Evolutionary conservation across 345 rosid species (phyloP).

Genomic region (Eucalyptus grandis): DNA sequence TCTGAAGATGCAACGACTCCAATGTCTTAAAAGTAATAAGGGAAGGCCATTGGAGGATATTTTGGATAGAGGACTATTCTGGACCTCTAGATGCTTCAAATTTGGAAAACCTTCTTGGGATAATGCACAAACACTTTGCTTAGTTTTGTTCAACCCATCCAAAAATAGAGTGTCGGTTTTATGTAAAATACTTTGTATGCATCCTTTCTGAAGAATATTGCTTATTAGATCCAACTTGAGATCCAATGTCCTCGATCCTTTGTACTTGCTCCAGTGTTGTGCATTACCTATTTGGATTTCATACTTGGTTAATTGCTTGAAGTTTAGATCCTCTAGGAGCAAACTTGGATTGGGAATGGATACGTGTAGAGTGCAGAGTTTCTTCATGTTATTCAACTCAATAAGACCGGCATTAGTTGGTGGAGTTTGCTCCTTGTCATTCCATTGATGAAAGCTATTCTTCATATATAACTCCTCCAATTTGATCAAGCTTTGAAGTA

Average conservation of each 20-base stretch:
- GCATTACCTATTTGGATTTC: accelerated
- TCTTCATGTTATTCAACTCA: too few relatives aligned
- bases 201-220: not conserved
- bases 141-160: accelerated
- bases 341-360: accelerated
- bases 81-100: not conserved
- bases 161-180: not conserved
- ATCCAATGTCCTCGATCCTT: not conserved
- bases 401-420: too few relatives aligned
- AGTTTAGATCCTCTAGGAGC: accelerated
- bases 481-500: too few relatives aligned
- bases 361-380: accelerated
- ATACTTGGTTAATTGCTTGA: too few relatives aligned
- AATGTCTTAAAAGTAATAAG: too few relatives aligned
- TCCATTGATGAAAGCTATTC: accelerated
- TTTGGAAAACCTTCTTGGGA: not conserved
- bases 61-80: too few relatives aligned
- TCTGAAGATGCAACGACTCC: too few relatives aligned
- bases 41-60: too few relatives aligned
- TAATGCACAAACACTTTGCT: not conserved
- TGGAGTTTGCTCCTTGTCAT: accelerated
- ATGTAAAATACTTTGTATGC: not conserved
- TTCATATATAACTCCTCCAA: too few relatives aligned
- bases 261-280: accelerated
- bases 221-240: not conserved